Evolutionary conservation across 768 basidiomycete genomes (phyloP).

Genomic region (Russula emetica): DNA sequence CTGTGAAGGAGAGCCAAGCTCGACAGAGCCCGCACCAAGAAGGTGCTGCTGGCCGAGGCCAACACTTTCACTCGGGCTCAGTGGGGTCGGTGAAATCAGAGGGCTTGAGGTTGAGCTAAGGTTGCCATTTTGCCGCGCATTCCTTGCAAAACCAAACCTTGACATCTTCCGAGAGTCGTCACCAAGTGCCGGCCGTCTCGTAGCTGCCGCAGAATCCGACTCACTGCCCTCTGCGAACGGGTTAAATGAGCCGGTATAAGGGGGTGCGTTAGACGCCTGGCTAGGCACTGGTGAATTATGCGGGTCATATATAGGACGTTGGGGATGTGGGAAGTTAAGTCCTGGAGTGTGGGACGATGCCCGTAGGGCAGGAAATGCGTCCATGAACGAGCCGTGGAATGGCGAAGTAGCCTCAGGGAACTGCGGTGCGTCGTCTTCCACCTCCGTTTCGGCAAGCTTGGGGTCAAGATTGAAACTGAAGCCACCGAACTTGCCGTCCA

Average conservation of each 20-base stretch:
- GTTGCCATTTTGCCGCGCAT: constrained; percentile 39
- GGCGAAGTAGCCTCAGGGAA: constrained; percentile 42
- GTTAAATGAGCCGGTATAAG: constrained; percentile 74
- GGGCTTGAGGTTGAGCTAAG: constrained; percentile 64
- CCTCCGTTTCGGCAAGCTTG: constrained; percentile 51
- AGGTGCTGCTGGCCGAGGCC: constrained; percentile 46
- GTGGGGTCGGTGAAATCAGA: constrained; percentile 51
- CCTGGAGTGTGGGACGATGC: constrained; percentile 44
- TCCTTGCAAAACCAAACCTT: constrained; percentile 68
- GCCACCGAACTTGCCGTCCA: constrained; percentile 56
- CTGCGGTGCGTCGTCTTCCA: constrained; percentile 46
- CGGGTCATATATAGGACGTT: constrained; percentile 56
- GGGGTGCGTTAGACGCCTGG: constrained; percentile 44
- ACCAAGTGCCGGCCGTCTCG: constrained; percentile 43
- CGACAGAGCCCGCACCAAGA: constrained; percentile 31
- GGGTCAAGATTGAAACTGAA: constrained; percentile 89
- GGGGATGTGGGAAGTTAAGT: constrained; percentile 46
- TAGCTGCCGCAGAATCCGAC: constrained; percentile 36
- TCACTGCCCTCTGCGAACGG: constrained; percentile 66
- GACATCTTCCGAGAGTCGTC: constrained; percentile 69
- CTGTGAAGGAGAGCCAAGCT: constrained; percentile 40
- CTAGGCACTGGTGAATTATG: constrained; percentile 44
- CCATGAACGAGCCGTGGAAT: constrained; percentile 61
- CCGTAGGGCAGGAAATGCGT: constrained; percentile 66
- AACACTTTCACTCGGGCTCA: constrained; percentile 45